A percentile compares a stretch with the other conserved stretches of the same genome.
phyloP scores from a whole-genome alignment of 2,329 filamentous ascomycete genomes.

The Diaporthe sp. region DNA sequence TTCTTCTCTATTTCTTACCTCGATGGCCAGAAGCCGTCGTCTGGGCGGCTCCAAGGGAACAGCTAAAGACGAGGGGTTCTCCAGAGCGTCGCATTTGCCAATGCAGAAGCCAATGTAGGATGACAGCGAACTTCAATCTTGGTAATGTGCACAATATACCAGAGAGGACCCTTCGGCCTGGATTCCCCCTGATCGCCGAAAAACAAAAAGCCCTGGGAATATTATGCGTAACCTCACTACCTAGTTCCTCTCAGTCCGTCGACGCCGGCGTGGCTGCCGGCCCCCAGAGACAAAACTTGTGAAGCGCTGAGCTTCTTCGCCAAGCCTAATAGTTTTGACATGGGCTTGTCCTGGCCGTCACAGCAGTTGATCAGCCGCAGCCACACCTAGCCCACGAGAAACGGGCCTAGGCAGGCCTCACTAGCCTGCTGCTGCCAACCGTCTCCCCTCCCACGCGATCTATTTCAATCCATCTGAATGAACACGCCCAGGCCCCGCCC shows the following conservation, averaged over 20 bases:
- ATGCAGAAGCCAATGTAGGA: neutral
- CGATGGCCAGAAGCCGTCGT: neutral
- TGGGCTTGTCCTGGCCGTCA: neutral
- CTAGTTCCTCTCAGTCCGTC: neutral
- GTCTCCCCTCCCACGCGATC: neutral
- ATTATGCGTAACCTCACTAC: neutral
- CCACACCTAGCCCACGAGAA: neutral
- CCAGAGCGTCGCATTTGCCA: slow-evolving; percentile 1
- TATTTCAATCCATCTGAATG: slow-evolving; percentile 16
- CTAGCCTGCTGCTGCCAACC: neutral
- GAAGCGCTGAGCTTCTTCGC: slow-evolving; percentile 18
- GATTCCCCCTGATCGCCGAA: neutral
- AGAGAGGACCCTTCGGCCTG: neutral
- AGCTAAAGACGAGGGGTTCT: neutral
- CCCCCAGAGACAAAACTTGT: neutral
- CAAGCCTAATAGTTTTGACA: neutral
- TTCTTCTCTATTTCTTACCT: neutral
- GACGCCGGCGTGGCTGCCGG: slow-evolving; percentile 6
- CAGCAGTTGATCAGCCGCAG: slow-evolving; percentile 7
- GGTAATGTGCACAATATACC: neutral
- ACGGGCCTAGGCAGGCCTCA: slow-evolving; percentile 1
- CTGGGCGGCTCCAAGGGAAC: neutral
- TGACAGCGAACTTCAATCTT: neutral
- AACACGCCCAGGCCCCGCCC: neutral
- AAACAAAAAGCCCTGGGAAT: neutral